These are phyloP conservation scores for Euphorbia peplus DNA, from an alignment of 345 rosid species.

Conservation along the genomic window DNA sequence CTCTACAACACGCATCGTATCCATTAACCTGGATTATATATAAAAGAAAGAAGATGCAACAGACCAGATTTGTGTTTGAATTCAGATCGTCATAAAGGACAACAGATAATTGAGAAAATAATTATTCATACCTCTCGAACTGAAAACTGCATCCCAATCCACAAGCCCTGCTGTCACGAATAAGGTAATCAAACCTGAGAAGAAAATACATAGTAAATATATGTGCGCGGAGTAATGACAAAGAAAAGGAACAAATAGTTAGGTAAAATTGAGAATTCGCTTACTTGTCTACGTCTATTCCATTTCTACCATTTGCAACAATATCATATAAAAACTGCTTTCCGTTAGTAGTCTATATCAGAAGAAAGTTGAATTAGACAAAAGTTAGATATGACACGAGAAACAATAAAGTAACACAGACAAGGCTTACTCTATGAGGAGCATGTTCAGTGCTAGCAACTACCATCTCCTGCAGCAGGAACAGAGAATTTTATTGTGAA, in stretches of 20 bases:
- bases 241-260: not conserved
- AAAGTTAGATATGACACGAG: not conserved
- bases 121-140: slow-evolving; percentile 20
- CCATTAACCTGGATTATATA: slow-evolving; percentile 32
- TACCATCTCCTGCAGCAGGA: slow-evolving; percentile 25
- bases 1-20: slow-evolving; percentile 24
- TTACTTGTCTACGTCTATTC: slow-evolving; percentile 35
- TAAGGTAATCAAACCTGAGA: slow-evolving; percentile 31
- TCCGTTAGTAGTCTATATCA: slow-evolving; percentile 3
- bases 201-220: not conserved
- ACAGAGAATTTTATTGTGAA: not conserved
- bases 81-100: not conserved
- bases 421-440: slow-evolving; percentile 14
- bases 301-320: slow-evolving; percentile 36
- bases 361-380: not conserved
- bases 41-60: not conserved
- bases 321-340: slow-evolving; percentile 29
- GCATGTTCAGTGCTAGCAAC: slow-evolving; percentile 24
- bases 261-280: not conserved
- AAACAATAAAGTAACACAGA: not conserved
- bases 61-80: not conserved
- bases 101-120: not conserved
- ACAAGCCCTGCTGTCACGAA: slow-evolving; percentile 31
- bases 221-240: not conserved
- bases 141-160: slow-evolving; percentile 27